A percentile compares a stretch with the other conserved stretches of the same genome.
Evolutionary conservation across 257 asterid species (phyloP).

Genomic region (Lycium ferocissimum): DNA sequence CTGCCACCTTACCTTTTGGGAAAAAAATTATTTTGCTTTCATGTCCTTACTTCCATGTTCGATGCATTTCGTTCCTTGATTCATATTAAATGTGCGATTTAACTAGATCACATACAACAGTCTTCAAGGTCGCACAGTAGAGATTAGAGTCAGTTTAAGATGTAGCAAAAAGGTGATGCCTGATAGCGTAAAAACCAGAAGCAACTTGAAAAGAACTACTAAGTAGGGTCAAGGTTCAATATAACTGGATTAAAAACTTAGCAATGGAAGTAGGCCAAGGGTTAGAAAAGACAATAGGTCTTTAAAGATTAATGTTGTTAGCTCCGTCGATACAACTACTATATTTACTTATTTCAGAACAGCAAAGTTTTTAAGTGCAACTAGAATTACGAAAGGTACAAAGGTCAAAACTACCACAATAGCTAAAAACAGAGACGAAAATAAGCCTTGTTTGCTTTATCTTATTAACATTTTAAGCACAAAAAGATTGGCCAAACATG

Average conservation of each 20-base stretch:
- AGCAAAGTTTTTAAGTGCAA: not conserved
- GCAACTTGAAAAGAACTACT: not conserved
- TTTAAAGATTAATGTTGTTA: not conserved
- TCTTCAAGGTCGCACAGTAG: not conserved
- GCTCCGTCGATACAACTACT: not conserved
- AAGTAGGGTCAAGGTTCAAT: not conserved
- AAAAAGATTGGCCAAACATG: not conserved
- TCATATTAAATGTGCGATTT: not conserved
- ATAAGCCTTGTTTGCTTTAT: not conserved
- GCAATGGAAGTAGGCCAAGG: not conserved
- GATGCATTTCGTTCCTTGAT: not conserved
- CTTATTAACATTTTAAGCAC: not conserved
- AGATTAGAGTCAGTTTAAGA: no score
- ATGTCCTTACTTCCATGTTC: not conserved
- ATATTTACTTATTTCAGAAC: not conserved
- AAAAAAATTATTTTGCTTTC: not conserved
- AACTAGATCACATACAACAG: not conserved
- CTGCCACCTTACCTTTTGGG: not conserved
- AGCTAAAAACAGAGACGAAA: not conserved
- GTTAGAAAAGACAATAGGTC: not conserved
- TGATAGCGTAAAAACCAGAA: no score
- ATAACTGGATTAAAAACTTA: not conserved
- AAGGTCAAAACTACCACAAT: not conserved
- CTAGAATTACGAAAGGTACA: not conserved
- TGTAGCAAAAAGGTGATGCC: no score